phyloP scores from a whole-genome alignment of 2,329 filamentous ascomycete species.

The Paraphoma sp. region DNA sequence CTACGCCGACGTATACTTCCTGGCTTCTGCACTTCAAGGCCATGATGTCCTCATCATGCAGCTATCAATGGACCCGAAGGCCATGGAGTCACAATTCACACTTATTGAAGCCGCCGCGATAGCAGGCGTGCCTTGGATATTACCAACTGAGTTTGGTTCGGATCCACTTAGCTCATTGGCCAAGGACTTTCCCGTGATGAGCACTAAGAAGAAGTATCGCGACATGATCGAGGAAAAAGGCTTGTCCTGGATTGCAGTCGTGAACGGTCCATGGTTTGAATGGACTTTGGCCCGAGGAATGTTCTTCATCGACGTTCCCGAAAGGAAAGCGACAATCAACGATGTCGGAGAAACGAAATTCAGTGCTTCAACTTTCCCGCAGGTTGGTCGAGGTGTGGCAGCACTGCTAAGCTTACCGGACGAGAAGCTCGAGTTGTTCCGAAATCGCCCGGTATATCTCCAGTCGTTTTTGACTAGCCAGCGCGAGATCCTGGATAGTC shows the following conservation, averaged over 20 bases:
- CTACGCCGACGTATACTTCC: constrained; percentile 53
- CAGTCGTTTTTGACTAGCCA: constrained; percentile 34
- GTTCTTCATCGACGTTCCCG: constrained; percentile 7
- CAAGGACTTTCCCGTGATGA: constrained; percentile 1
- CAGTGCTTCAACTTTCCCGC: constrained; percentile 7
- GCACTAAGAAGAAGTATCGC: constrained; percentile 10
- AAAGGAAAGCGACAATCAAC: constrained; percentile 4
- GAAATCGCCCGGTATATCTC: constrained; percentile 40
- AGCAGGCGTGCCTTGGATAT: constrained; percentile 7
- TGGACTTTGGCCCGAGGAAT: constrained; percentile 2
- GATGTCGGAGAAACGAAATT: constrained; percentile 3
- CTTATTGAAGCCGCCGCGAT: constrained; percentile 9
- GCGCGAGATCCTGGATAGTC: constrained; percentile 7
- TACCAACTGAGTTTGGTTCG: constrained; percentile 12
- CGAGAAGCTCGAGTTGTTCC: constrained; percentile 4
- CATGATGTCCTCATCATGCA: constrained; percentile 44
- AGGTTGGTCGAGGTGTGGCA: constrained; percentile 6
- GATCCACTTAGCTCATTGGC: background rate
- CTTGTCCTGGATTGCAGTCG: constrained; percentile 7
- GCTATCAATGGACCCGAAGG: background rate
- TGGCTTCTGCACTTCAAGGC: constrained; percentile 38
- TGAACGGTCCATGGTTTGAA: constrained; percentile 12
- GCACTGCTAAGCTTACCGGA: constrained; percentile 6
- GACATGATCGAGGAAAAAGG: constrained; percentile 9
- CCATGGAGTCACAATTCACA: constrained; percentile 1